phyloP scores from a whole-genome alignment of 192 early-diverging fungal genomes.

The Coemansia sp. region DNA sequence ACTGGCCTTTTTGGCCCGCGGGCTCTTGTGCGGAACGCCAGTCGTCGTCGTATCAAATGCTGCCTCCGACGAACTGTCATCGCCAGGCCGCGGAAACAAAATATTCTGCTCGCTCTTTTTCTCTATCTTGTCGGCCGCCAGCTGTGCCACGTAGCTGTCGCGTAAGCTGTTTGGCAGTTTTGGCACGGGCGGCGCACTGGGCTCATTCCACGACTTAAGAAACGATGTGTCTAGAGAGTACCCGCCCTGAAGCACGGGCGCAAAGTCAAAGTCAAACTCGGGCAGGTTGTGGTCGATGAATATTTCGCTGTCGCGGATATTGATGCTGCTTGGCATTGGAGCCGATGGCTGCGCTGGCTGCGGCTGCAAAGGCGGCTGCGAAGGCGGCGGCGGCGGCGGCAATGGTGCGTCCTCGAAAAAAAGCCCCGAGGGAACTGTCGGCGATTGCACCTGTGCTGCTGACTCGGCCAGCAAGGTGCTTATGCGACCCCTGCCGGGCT shows the following conservation, averaged over 20 bases:
- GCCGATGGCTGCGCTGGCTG: background rate
- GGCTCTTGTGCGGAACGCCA: background rate
- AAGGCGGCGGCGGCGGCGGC: background rate
- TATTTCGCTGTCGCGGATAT: slow-evolving; percentile 4
- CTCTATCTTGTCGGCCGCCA: background rate
- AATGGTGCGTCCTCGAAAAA: background rate
- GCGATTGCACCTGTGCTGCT: slow-evolving; percentile 23
- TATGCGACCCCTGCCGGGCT: slow-evolving; percentile 6
- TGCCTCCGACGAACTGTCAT: background rate
- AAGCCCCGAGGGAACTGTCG: slow-evolving; percentile 6
- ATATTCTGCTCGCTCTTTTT: slow-evolving; percentile 4
- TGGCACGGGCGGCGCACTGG: slow-evolving; percentile 29
- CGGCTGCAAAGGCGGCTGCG: background rate
- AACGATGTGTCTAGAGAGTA: slow-evolving; percentile 36
- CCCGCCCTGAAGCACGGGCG: slow-evolving; percentile 10
- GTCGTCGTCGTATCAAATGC: background rate
- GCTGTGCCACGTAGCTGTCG: background rate
- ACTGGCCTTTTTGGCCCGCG: slow-evolving; percentile 3
- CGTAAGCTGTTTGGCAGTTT: slow-evolving; percentile 12
- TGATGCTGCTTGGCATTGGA: background rate
- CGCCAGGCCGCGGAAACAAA: slow-evolving; percentile 25
- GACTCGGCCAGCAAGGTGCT: slow-evolving; percentile 4
- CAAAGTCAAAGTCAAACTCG: slow-evolving; percentile 15
- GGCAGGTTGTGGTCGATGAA: slow-evolving; percentile 4
- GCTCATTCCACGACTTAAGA: slow-evolving; percentile 16